phyloP scores from a whole-genome alignment of 2,329 filamentous ascomycete genomes.

The Thelonectria rubi region DNA sequence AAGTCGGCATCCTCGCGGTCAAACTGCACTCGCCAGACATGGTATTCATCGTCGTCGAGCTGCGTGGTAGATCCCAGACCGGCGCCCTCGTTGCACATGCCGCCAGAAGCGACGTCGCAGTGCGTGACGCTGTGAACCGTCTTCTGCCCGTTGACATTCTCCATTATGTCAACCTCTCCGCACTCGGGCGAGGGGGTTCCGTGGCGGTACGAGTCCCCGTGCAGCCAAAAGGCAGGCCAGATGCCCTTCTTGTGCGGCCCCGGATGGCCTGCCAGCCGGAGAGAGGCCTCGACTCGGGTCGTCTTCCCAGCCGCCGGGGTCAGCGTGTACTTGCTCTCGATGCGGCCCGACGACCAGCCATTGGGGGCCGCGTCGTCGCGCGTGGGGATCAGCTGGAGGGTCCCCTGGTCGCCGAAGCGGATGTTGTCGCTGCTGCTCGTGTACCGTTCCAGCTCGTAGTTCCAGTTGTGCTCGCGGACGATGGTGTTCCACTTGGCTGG shows the following conservation, averaged over 20 bases:
- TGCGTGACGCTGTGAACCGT: constrained; percentile 61
- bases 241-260: constrained; percentile 59
- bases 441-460: constrained; percentile 63
- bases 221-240: constrained; percentile 68
- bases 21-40: constrained; percentile 60
- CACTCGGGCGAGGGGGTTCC: constrained; percentile 61
- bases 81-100: constrained; percentile 60
- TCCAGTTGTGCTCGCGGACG: constrained; percentile 53
- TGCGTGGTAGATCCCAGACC: constrained; percentile 50
- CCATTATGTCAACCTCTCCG: constrained; percentile 67
- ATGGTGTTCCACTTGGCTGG: constrained; percentile 53
- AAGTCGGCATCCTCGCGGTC: constrained; percentile 58
- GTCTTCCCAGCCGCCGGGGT: constrained; percentile 56
- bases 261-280: constrained; percentile 57
- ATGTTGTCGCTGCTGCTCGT: constrained; percentile 57
- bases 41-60: constrained; percentile 54
- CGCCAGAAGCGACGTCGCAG: constrained; percentile 57
- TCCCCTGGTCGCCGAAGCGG: constrained; percentile 59
- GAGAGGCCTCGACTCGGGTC: constrained; percentile 56
- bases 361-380: constrained; percentile 46
- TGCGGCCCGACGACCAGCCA: constrained; percentile 64
- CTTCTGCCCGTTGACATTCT: constrained; percentile 60
- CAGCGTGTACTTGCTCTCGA: constrained; percentile 59
- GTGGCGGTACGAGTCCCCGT: constrained; percentile 59
- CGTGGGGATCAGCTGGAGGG: constrained; percentile 61